Conservation (phyloP, 352 stramenopile species). For the Peronospora farinosa region DNA sequence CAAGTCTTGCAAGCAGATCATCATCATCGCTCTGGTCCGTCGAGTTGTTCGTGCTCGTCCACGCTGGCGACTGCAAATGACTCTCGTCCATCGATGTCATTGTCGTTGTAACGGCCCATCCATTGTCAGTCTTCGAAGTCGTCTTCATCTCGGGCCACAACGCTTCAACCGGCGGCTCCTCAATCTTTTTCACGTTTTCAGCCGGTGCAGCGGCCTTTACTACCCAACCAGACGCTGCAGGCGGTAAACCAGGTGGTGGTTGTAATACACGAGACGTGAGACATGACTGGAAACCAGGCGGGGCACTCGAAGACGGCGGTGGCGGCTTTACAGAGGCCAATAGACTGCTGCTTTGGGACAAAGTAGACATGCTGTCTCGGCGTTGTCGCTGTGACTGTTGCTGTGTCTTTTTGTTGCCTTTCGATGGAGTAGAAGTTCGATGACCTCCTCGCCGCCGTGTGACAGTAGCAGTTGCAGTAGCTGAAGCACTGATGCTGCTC, state of each 20-base stretch:
- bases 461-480: not conserved
- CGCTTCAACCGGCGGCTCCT: constrained; percentile 27
- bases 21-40: constrained; percentile 18
- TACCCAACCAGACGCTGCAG: constrained; percentile 29
- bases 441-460: constrained; percentile 12
- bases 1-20: constrained; percentile 24
- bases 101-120: constrained; percentile 15
- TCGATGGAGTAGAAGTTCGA: constrained; percentile 6
- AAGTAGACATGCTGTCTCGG: constrained; percentile 15
- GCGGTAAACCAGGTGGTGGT: constrained; percentile 19
- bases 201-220: constrained; percentile 21
- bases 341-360: constrained; percentile 12
- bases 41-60: constrained; percentile 6
- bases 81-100: constrained; percentile 2
- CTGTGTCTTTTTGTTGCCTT: constrained; percentile 15
- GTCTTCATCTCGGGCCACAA: constrained; percentile 28
- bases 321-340: constrained; percentile 11
- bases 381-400: constrained; percentile 14
- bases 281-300: constrained; percentile 21
- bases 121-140: constrained; percentile 13
- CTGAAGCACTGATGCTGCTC: constrained; percentile 2
- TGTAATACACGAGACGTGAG: constrained; percentile 8
- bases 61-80: constrained; percentile 15
- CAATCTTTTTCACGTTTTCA: constrained; percentile 22
- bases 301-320: constrained; percentile 12